These are phyloP conservation scores for Miamiensis avidus DNA, from an alignment of 169 alveolate species.

Conservation along the genomic window DNA sequence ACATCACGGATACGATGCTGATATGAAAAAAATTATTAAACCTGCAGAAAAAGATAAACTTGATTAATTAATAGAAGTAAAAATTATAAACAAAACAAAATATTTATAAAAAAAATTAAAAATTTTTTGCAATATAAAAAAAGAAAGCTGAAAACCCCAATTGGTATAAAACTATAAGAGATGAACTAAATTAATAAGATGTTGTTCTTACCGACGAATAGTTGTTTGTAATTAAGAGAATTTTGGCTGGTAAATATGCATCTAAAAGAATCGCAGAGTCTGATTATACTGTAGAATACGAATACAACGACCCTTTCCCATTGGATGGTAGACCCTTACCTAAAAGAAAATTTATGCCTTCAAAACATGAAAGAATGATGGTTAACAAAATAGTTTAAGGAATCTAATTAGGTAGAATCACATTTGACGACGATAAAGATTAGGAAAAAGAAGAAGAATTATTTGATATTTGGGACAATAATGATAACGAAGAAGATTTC, in stretches of 20 bases:
- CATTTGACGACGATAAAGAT: slow-evolving; percentile 33
- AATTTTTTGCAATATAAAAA: slow-evolving; percentile 2
- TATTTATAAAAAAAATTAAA: neutral
- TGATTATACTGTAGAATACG: slow-evolving; percentile 56
- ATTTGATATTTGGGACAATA: slow-evolving; percentile 51
- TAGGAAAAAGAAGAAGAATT: slow-evolving; percentile 36
- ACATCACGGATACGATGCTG: slow-evolving; percentile 88
- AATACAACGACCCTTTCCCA: slow-evolving; percentile 67
- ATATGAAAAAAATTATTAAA: slow-evolving; percentile 81
- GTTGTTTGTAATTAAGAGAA: slow-evolving; percentile 51
- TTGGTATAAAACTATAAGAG: slow-evolving; percentile 93
- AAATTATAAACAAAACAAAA: slow-evolving; percentile 1
- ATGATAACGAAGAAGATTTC: slow-evolving; percentile 30
- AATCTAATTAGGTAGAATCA: slow-evolving; percentile 38
- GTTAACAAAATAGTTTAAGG: slow-evolving; percentile 76
- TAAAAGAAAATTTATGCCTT: slow-evolving; percentile 88
- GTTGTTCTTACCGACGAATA: slow-evolving; percentile 90
- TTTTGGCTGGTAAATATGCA: slow-evolving; percentile 56
- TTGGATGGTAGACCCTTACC: slow-evolving; percentile 81
- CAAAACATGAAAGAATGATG: slow-evolving; percentile 89
- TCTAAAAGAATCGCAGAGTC: slow-evolving; percentile 46
- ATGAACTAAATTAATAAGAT: slow-evolving; percentile 87
- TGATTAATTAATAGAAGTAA: slow-evolving; percentile 27
- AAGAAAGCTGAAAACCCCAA: slow-evolving; percentile 89
- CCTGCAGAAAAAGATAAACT: slow-evolving; percentile 68